Percentiles rank a stretch among this genome's conserved stretches.
Evolutionary conservation across 2,329 filamentous ascomycete genomes (phyloP).

Genomic region (Calonectria pseudoturangicola): DNA sequence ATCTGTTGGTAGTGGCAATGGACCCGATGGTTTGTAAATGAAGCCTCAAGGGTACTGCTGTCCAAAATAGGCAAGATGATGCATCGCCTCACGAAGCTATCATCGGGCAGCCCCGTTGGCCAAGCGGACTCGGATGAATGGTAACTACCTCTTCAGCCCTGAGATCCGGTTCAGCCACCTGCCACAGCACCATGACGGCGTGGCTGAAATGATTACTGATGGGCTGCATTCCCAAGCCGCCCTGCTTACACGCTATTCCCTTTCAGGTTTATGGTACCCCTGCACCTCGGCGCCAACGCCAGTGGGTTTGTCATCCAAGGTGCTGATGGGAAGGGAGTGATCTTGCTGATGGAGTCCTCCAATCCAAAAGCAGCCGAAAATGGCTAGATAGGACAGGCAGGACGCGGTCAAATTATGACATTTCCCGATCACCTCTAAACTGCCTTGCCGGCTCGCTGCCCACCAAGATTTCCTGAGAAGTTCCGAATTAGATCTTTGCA

Average conservation of each 20-base stretch:
- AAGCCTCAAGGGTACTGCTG: constrained; percentile 24
- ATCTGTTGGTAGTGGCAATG: not conserved
- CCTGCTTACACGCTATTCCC: constrained; percentile 14
- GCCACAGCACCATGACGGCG: constrained; percentile 2
- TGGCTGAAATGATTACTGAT: constrained; percentile 15
- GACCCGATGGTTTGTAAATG: not conserved
- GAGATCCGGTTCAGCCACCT: not conserved
- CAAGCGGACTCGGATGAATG: not conserved
- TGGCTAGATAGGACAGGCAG: constrained; percentile 24
- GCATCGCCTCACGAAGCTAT: not conserved
- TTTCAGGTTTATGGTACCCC: constrained; percentile 29
- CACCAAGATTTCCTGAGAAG: not conserved
- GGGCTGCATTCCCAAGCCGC: not conserved
- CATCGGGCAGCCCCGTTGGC: not conserved
- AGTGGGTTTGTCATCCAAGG: not conserved
- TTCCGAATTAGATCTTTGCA: not conserved
- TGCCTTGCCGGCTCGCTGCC: not conserved
- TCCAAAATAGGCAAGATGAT: constrained; percentile 23
- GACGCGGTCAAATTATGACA: not conserved
- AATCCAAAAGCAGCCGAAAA: not conserved
- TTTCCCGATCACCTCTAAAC: not conserved
- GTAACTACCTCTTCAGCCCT: not conserved
- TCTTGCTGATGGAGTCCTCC: not conserved
- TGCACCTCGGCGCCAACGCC: not conserved
- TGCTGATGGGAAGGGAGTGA: not conserved